A percentile compares a stretch with the other conserved stretches of the same genome.
Evolutionary conservation across 2,329 filamentous ascomycete species (phyloP).

Genomic region (Lomentospora prolificans): DNA sequence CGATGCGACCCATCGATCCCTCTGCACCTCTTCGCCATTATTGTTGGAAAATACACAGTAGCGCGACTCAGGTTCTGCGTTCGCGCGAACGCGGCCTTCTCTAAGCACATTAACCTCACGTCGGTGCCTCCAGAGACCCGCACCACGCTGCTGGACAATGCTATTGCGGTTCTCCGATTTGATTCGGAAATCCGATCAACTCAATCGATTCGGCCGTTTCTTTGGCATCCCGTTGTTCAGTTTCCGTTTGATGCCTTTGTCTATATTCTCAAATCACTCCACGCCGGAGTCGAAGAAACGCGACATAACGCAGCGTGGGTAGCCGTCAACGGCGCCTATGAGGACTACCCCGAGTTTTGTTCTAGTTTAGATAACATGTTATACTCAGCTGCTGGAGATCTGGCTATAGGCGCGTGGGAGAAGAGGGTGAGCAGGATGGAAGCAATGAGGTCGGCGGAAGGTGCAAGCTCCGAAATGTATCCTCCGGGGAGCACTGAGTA

Average conservation of each 20-base stretch:
- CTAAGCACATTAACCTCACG: too few species aligned
- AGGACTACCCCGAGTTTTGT: slow-evolving; percentile 5
- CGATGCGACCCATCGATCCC: slow-evolving; percentile 5
- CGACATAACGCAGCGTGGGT: background rate
- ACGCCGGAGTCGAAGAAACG: background rate
- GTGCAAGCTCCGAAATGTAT: background rate
- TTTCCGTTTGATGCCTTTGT: slow-evolving; percentile 5
- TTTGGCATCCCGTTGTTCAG: slow-evolving; percentile 5
- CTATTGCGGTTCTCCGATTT: background rate
- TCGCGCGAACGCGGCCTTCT: background rate
- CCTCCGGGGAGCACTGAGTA: background rate
- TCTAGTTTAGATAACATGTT: background rate
- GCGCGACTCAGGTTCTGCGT: background rate
- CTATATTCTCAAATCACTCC: background rate
- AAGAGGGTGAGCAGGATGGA: background rate
- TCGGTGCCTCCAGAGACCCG: background rate
- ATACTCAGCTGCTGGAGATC: background rate
- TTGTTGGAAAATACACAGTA: background rate
- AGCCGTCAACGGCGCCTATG: slow-evolving; percentile 1
- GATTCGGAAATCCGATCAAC: background rate
- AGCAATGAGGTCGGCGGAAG: background rate
- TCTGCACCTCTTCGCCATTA: slow-evolving; percentile 3
- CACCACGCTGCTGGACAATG: background rate
- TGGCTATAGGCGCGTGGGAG: slow-evolving; percentile 5
- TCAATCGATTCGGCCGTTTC: background rate